phyloP scores from a whole-genome alignment of 345 rosid species.

The Turritis glabra region DNA sequence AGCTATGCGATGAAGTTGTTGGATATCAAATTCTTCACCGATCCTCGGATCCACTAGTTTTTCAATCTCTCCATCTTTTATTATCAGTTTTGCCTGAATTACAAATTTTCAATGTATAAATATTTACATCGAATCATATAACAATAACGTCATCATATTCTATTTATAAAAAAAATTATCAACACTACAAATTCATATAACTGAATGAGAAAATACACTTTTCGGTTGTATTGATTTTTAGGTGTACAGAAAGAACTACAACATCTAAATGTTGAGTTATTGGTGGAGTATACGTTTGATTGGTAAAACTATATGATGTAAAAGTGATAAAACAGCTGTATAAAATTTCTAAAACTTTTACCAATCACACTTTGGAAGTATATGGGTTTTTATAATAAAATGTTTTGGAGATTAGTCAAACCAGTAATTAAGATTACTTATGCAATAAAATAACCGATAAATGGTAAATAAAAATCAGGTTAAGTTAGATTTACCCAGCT shows the following conservation, averaged over 20 bases:
- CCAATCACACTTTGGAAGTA: not conserved
- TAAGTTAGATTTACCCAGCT: slow-evolving; percentile 64
- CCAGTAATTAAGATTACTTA: not conserved
- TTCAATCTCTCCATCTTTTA: slow-evolving; percentile 63
- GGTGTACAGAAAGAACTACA: not conserved
- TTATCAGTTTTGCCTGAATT: slow-evolving; percentile 71
- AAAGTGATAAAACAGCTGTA: not conserved
- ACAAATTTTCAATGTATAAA: not conserved
- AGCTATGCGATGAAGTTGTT: slow-evolving; percentile 64
- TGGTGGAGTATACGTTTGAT: not conserved
- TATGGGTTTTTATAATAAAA: not conserved
- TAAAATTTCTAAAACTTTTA: not conserved
- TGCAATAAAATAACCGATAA: not conserved
- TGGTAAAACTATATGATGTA: not conserved
- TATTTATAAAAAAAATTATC: not conserved
- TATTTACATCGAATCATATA: not conserved
- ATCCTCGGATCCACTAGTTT: slow-evolving; percentile 81
- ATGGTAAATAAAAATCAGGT: not conserved
- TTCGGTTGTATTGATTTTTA: not conserved
- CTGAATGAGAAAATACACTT: not conserved
- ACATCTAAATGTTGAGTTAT: not conserved
- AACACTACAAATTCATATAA: not conserved
- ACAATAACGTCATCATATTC: not conserved
- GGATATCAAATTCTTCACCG: slow-evolving; percentile 55
- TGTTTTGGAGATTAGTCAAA: not conserved